These are phyloP conservation scores for Myxozyma neotropica DNA, from an alignment of 805 yeast genomes.

Conservation along the genomic window DNA sequence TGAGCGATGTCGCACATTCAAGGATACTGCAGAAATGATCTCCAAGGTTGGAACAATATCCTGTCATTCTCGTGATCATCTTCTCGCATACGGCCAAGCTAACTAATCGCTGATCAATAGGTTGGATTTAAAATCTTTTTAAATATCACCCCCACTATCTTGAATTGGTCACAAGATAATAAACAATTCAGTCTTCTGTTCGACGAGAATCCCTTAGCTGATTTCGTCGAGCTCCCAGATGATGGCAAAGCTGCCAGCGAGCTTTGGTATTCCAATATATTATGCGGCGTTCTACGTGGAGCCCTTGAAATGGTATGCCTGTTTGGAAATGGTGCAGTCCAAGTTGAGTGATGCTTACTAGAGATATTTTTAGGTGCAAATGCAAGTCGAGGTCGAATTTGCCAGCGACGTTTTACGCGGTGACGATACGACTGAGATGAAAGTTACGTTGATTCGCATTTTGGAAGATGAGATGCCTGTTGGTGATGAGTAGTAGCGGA, in stretches of 20 bases:
- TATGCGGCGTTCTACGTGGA: slow-evolving; percentile 88
- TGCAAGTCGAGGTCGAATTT: slow-evolving; percentile 82
- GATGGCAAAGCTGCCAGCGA: slow-evolving; percentile 69
- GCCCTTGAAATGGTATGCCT: slow-evolving; percentile 74
- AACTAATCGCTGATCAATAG: slow-evolving; percentile 1
- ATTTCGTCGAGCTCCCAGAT: slow-evolving; percentile 91
- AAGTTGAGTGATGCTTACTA: neutral
- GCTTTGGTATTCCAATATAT: slow-evolving; percentile 89
- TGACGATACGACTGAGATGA: slow-evolving; percentile 76
- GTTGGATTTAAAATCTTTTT: slow-evolving; percentile 89
- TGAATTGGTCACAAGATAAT: slow-evolving; percentile 75
- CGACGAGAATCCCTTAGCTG: slow-evolving; percentile 87
- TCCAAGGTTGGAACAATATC: slow-evolving; percentile 49
- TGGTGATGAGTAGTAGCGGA: slow-evolving; percentile 70
- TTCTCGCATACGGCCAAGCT: neutral
- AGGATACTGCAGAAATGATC: slow-evolving; percentile 85
- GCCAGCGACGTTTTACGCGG: slow-evolving; percentile 82
- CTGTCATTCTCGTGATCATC: too few relatives aligned
- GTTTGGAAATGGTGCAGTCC: neutral
- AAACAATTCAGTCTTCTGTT: slow-evolving; percentile 73
- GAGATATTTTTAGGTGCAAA: slow-evolving; percentile 57
- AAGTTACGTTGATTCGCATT: slow-evolving; percentile 67
- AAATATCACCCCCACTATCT: slow-evolving; percentile 73
- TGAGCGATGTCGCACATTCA: slow-evolving; percentile 75
- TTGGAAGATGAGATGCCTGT: slow-evolving; percentile 95